A percentile compares a stretch with the other conserved stretches of the same genome.
Evolutionary conservation across 2,329 filamentous ascomycete species (phyloP).

Genomic region (Colletotrichum nymphaeae): DNA sequence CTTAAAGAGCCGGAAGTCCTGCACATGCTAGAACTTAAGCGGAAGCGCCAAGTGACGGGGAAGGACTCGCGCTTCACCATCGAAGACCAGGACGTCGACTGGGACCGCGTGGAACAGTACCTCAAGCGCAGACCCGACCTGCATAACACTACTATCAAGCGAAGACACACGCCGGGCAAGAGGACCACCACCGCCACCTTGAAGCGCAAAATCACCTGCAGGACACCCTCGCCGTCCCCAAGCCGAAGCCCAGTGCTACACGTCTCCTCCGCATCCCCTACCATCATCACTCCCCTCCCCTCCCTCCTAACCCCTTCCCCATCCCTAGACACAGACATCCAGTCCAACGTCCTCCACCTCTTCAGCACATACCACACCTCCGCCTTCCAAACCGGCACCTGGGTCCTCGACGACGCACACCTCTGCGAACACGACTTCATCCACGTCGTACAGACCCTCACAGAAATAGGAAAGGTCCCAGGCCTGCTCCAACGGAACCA

Average conservation of each 20-base stretch:
- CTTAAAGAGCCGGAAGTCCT: background rate
- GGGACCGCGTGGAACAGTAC: background rate
- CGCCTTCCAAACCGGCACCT: background rate
- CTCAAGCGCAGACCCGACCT: constrained; percentile 15
- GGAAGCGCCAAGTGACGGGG: background rate
- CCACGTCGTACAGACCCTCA: background rate
- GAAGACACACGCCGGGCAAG: background rate
- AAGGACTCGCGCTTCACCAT: constrained; percentile 11
- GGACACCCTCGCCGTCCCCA: background rate
- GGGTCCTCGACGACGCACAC: background rate
- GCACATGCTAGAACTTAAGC: background rate
- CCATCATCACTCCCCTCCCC: background rate
- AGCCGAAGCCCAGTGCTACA: background rate
- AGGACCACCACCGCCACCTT: background rate
- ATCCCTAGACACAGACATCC: background rate
- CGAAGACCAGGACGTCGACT: constrained; percentile 5
- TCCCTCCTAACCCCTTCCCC: background rate
- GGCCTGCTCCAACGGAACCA: background rate
- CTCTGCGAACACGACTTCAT: background rate
- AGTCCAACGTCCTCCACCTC: background rate
- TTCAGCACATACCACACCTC: background rate
- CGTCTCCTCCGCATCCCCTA: background rate
- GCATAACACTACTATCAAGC: background rate
- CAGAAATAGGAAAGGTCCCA: background rate
- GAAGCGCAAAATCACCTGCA: background rate